Conservation (phyloP, 116 monocot genomes). For the Cymodocea nodosa region DNA sequence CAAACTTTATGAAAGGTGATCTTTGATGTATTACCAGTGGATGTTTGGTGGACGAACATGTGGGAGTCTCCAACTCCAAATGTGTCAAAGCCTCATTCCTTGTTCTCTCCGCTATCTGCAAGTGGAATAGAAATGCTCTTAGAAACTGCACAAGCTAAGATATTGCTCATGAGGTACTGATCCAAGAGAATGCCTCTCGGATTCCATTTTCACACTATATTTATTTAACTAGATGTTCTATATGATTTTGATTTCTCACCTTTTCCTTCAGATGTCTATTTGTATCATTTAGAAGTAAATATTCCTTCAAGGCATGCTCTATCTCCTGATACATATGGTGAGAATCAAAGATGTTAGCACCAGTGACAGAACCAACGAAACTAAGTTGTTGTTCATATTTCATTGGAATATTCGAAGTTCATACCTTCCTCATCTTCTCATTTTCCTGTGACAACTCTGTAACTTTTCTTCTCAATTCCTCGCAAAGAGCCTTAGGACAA, state of each 20-base stretch:
- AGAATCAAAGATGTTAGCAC: neutral
- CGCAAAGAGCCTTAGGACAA: constrained; percentile 4
- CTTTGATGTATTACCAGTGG: neutral
- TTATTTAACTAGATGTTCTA: neutral
- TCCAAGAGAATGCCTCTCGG: neutral
- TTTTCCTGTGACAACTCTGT: constrained; percentile 9
- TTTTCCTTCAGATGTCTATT: constrained; percentile 7
- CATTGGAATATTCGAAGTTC: neutral
- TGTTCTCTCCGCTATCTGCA: constrained; percentile 1
- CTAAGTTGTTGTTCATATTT: neutral
- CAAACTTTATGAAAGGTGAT: constrained; percentile 4
- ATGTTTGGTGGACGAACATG: neutral
- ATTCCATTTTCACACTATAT: too few species aligned
- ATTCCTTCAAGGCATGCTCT: constrained; percentile 11
- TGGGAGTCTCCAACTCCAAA: neutral
- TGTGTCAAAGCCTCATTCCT: neutral
- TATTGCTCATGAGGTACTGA: neutral
- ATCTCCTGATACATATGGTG: constrained; percentile 7
- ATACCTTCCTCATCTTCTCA: constrained; percentile 12
- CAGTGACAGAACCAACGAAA: neutral
- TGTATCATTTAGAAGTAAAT: constrained; percentile 1
- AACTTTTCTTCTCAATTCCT: constrained; percentile 11
- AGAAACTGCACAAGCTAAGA: neutral
- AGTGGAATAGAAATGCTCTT: neutral
- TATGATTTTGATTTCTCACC: neutral